Conservation (phyloP, 2,329 filamentous ascomycete genomes). For the Cephalotrichum gorgonifer region DNA sequence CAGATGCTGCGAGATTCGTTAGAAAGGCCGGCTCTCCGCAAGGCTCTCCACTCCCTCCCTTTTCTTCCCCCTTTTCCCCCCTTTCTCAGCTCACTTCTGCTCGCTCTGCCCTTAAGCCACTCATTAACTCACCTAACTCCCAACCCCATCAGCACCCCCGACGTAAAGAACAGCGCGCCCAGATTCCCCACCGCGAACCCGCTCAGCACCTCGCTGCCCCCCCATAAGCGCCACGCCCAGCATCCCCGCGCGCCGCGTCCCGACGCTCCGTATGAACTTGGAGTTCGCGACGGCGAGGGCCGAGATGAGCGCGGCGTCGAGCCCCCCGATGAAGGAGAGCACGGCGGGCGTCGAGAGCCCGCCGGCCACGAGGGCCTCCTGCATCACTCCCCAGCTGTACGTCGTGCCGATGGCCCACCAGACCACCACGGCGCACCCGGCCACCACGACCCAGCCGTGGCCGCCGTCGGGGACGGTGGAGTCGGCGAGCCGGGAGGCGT, state of each 20-base stretch:
- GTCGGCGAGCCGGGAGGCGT: slow-evolving; percentile 33
- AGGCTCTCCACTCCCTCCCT: neutral
- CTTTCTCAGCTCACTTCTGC: no score
- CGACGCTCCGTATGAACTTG: slow-evolving; percentile 37
- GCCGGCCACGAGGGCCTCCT: slow-evolving; percentile 41
- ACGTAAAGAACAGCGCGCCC: slow-evolving; percentile 22
- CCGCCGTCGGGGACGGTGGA: slow-evolving; percentile 40
- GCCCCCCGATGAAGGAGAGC: slow-evolving; percentile 47
- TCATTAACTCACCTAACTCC: slow-evolving; percentile 14
- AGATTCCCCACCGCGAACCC: slow-evolving; percentile 23
- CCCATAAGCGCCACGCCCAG: slow-evolving; percentile 40
- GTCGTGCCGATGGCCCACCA: slow-evolving; percentile 48
- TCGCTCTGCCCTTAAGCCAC: no score
- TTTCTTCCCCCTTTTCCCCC: no score
- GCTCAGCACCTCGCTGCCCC: slow-evolving; percentile 33
- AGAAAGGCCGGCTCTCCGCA: neutral
- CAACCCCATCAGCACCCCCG: slow-evolving; percentile 19
- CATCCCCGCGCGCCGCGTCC: slow-evolving; percentile 33
- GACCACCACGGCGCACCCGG: slow-evolving; percentile 35
- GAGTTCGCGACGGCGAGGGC: slow-evolving; percentile 41
- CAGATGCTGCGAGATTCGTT: slow-evolving; percentile 15
- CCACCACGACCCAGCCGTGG: slow-evolving; percentile 46
- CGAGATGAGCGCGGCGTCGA: slow-evolving; percentile 38
- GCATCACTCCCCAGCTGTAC: slow-evolving; percentile 52
- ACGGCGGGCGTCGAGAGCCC: slow-evolving; percentile 37